Conservation (phyloP, 2,329 filamentous ascomycete genomes). For the Clonostachys sp. region DNA sequence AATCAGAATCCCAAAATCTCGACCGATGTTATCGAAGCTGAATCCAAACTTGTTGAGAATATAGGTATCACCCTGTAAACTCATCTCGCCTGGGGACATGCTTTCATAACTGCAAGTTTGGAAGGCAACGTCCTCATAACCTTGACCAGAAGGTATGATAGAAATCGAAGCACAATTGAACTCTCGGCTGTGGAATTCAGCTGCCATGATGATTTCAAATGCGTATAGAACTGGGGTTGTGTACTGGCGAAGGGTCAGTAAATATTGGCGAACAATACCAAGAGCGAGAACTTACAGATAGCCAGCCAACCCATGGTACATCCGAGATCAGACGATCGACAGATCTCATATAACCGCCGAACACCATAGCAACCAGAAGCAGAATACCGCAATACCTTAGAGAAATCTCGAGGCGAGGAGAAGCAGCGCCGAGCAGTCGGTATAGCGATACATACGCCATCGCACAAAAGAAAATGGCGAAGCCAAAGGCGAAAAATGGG, state of each 20-base stretch:
- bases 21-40: conserved; percentile 1
- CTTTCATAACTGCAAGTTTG: conserved; percentile 34
- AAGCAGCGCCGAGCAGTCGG: conserved; percentile 66
- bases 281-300: background rate
- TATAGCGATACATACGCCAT: conserved; percentile 69
- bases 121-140: conserved; percentile 30
- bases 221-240: conserved; percentile 70
- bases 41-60: conserved; percentile 3
- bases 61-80: conserved; percentile 2
- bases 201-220: conserved; percentile 70
- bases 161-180: conserved; percentile 45
- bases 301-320: conserved; percentile 70
- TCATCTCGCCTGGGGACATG: background rate
- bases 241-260: conserved; percentile 48
- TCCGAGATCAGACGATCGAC: conserved; percentile 47
- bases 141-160: conserved; percentile 35
- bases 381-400: conserved; percentile 37
- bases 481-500: conserved; percentile 38
- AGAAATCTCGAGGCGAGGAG: conserved; percentile 55
- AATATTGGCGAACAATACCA: background rate
- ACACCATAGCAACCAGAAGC: conserved; percentile 50
- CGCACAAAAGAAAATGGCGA: conserved; percentile 30
- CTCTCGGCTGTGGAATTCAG: conserved; percentile 60
- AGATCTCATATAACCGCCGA: conserved; percentile 59
- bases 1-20: conserved; percentile 4